Base-by-base conservation (phyloP, 495 filamentous ascomycete genomes). In the Xylaria longipes region DNA sequence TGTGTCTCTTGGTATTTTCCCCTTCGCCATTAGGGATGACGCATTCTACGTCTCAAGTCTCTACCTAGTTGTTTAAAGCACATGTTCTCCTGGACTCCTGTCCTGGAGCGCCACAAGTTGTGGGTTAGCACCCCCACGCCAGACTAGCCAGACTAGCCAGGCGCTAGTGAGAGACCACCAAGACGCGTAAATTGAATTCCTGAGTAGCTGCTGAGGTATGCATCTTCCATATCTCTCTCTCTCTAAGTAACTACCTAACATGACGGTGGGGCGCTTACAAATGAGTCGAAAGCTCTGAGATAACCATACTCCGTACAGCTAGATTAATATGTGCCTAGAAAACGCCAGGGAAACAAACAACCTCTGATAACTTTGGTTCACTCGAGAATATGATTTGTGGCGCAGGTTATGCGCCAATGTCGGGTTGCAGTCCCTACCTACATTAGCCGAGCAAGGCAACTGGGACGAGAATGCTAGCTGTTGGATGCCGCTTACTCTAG, bases 191-290 rank as follows among this genome's bases (percentile, higher is more conserved):
- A 46, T 29, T 46, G 41, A 48, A 31, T 65, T 50, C 27, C 4
- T 17, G 35, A 20, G 29, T n/a, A 58, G 11, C 25, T 20, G n/a
- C n/a, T n/a, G n/a, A 14, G 25, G 12, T 31, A 57, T 22, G n/a
- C 2, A 56, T 12, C 27, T 56, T 27, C 11, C 15, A 4, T 27
- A 27, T 54, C 2, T 29, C 3, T 54, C 25, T 0, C 22, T 27
- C 11, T 29, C 25, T 54, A 45, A n/a, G n/a, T n/a, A n/a, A n/a
- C n/a, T n/a, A n/a, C n/a, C n/a, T n/a, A n/a, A n/a, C n/a, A n/a
- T n/a, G n/a, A n/a, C n/a, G n/a, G n/a, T n/a, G 57, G 57, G 31
- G 31, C 12, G 33, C 57, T 60, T 60, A 60, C 17, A 60, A 60
- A 60, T 60, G 57, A 37, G 29, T 52, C 3, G 43, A 46, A 43